Base-by-base conservation (phyloP, 1,139 yeast species). In the Saccharomyces pastorianus region DNA sequence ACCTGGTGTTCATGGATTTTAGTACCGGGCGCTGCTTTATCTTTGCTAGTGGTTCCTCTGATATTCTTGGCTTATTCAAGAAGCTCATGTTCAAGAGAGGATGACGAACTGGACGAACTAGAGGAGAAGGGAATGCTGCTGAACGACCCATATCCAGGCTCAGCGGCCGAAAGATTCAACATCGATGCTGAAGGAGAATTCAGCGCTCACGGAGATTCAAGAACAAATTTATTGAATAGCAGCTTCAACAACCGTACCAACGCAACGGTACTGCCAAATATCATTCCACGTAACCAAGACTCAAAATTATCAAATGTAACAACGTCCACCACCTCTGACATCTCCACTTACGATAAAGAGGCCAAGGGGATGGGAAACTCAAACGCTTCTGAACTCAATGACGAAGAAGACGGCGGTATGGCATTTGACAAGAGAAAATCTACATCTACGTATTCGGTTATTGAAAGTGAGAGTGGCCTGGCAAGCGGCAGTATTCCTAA, bases 1-100 rank as follows among this genome's bases (percentile, higher is more conserved):
- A 73, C 77, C 9, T 85, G 90, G 90, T 76, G 82, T 46, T 79
- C 84, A 5, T 85, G 91, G 91, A 70, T 84, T 41, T 72, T 84
- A 55, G 74, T 85, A 41, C 89, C 86, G 1, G 76, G 87, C 2
- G 84, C 88, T 2, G 85, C 77, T 1, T 71, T 83, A 48, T 74
- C 77, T 51, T 67, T 85, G 56, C 56, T 75, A 1, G 79, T 83
- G 53, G 64, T 83, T 25, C 76, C 74, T 28, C 52, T 72, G 51
- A 61, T 69, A 8, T 73, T 71, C 25, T 54, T 72, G 50, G 71
- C 66, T 34, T 71, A 71, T 56, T 69, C 70, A 2, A 61, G 46
- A 8, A 42, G 38, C 17, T 47, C 53, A 6, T 8, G 42, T 34
- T 34, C 42, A 7, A 34, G 42, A 61, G 71, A 69, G 20, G 78